Conservation (phyloP, 2,329 filamentous ascomycete genomes). For the Cordyceps farinosa region DNA sequence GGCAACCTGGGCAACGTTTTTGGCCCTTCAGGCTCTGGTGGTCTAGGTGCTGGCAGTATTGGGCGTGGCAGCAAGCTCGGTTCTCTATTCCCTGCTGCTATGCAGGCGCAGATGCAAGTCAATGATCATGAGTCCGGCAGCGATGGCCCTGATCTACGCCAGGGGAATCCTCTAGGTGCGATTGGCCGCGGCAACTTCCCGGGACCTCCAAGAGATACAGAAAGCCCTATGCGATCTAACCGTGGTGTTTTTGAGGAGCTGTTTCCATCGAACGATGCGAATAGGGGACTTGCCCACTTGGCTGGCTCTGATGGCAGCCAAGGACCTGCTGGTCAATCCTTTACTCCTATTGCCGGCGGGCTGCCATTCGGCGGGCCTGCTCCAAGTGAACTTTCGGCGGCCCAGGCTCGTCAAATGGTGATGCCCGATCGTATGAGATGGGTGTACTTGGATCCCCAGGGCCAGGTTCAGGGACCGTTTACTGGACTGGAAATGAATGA, state of each 20-base stretch:
- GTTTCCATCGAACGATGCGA: conserved; percentile 38
- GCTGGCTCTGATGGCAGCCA: conserved; percentile 19
- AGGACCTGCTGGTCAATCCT: conserved; percentile 27
- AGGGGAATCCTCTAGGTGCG: conserved; percentile 60
- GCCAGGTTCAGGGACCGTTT: conserved; percentile 88
- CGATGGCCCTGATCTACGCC: conserved; percentile 57
- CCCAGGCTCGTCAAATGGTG: conserved; percentile 85
- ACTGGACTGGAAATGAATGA: conserved; percentile 99
- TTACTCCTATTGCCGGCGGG: conserved; percentile 34
- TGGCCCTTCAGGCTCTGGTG: conserved; percentile 55
- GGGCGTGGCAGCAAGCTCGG: conserved; percentile 78
- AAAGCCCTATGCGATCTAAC: conserved; percentile 55
- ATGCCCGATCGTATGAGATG: conserved; percentile 99
- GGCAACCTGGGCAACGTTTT: conserved; percentile 68
- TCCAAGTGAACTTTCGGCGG: conserved; percentile 51
- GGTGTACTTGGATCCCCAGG: conserved; percentile 95
- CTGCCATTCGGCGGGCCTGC: conserved; percentile 35
- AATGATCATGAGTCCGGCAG: conserved; percentile 63
- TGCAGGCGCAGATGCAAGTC: conserved; percentile 86
- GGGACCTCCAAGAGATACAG: conserved; percentile 52
- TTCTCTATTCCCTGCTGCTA: conserved; percentile 79
- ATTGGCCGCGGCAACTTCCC: conserved; percentile 62
- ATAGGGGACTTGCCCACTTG: conserved; percentile 29
- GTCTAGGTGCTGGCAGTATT: conserved; percentile 59
- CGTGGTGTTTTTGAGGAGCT: conserved; percentile 55